Evolutionary conservation across 2,329 filamentous ascomycete species (phyloP).

Genomic region (Achaetomium macrosporum): DNA sequence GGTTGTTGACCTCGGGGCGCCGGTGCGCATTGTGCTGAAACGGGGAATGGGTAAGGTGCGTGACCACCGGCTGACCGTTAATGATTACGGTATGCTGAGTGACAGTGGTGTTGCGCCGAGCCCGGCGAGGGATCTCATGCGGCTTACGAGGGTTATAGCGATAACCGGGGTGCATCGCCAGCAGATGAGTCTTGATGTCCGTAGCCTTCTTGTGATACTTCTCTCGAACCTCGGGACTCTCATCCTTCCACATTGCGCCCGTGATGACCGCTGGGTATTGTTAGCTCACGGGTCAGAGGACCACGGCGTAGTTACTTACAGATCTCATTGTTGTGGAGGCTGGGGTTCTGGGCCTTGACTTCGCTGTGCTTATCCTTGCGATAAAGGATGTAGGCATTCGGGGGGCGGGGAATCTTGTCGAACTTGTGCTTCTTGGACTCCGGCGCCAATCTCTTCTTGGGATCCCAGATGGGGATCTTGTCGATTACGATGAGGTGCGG

Average conservation of each 20-base stretch:
- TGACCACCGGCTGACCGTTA: too few relatives aligned
- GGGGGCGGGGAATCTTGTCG: conserved; percentile 33
- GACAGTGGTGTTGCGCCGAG: background rate
- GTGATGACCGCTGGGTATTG: conserved; percentile 32
- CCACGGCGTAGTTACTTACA: conserved; percentile 30
- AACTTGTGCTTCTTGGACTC: conserved; percentile 7
- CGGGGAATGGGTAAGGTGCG: background rate
- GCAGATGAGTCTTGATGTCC: conserved; percentile 11
- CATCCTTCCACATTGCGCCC: conserved; percentile 34
- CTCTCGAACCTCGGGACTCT: conserved; percentile 20
- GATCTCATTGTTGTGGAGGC: conserved; percentile 38
- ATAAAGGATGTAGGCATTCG: conserved; percentile 40
- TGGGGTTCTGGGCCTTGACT: conserved; percentile 31
- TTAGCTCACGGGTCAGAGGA: conserved; percentile 16
- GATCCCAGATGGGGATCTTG: conserved; percentile 14
- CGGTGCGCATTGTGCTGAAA: conserved; percentile 7
- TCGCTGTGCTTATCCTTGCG: conserved; percentile 35
- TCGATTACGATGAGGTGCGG: conserved; percentile 4
- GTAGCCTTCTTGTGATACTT: conserved; percentile 13
- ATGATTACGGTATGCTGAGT: background rate
- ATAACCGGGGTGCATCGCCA: conserved; percentile 30
- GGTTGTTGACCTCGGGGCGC: conserved; percentile 1
- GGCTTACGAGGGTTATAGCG: conserved; percentile 35
- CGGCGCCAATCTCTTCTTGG: background rate
- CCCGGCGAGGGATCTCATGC: conserved; percentile 16